Percentiles rank a stretch among this genome's conserved stretches.
Conservation (phyloP, 768 basidiomycete genomes). For the Boletus rubropictus region DNA sequence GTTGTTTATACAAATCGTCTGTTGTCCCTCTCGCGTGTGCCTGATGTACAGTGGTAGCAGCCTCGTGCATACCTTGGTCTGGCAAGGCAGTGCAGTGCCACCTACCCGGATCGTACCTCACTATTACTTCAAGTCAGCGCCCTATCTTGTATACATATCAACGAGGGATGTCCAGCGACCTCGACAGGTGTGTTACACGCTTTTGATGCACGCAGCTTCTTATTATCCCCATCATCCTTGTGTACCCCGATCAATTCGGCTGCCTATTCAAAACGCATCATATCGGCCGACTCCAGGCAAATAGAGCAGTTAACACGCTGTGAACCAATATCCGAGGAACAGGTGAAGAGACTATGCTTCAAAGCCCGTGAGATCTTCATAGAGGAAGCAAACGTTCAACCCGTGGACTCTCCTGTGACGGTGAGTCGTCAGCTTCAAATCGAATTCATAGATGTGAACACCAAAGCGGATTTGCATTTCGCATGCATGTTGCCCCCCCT, state of each 20-base stretch:
- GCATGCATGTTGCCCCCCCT: background rate
- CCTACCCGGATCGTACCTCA: constrained; percentile 17
- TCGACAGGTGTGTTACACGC: constrained; percentile 47
- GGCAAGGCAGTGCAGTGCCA: constrained; percentile 25
- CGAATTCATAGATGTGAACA: constrained; percentile 1
- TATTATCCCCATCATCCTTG: constrained; percentile 23
- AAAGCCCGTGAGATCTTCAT: constrained; percentile 96
- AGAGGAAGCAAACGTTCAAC: constrained; percentile 96
- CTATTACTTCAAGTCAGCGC: constrained; percentile 29
- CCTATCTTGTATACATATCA: constrained; percentile 21
- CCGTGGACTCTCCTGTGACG: constrained; percentile 93
- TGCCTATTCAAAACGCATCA: constrained; percentile 10
- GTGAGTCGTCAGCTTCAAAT: constrained; percentile 40
- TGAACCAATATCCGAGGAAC: constrained; percentile 91
- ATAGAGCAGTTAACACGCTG: constrained; percentile 92
- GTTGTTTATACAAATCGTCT: constrained; percentile 26
- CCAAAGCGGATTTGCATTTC: background rate
- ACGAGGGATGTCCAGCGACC: constrained; percentile 46
- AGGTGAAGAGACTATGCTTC: constrained; percentile 91
- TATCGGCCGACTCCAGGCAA: constrained; percentile 52
- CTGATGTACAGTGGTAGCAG: constrained; percentile 21
- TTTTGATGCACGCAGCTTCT: constrained; percentile 25
- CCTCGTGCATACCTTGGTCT: no score
- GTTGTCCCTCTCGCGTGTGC: constrained; percentile 10
- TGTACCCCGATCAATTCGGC: constrained; percentile 23